phyloP scores from a whole-genome alignment of 1,284 basidiomycete species.

The Naganishia sp. region DNA sequence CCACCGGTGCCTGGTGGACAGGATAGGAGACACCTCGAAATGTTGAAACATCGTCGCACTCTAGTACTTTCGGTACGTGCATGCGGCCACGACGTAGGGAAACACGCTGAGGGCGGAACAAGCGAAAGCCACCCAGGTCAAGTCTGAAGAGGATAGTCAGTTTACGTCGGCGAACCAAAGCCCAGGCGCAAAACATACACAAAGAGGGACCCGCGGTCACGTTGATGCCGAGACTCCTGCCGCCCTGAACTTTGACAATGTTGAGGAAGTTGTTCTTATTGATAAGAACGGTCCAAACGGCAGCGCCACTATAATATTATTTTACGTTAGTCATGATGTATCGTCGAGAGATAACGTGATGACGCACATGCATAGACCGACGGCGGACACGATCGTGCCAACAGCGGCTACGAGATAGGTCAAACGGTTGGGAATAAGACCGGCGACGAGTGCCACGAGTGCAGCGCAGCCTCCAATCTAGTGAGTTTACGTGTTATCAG shows the following conservation, averaged over 20 bases:
- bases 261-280: slow-evolving; percentile 46
- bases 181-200: slow-evolving; percentile 39
- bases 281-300: slow-evolving; percentile 52
- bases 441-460: slow-evolving; percentile 46
- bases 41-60: not conserved
- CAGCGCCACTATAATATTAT: slow-evolving; percentile 46
- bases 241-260: slow-evolving; percentile 42
- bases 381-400: slow-evolving; percentile 39
- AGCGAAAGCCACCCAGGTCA: slow-evolving; percentile 53
- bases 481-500: too few species aligned
- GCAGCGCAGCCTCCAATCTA: slow-evolving; percentile 47
- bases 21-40: not conserved
- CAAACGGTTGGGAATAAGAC: slow-evolving; percentile 47
- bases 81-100: slow-evolving; percentile 53
- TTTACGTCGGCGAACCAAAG: not conserved
- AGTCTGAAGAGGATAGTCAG: slow-evolving; percentile 35
- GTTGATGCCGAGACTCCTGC: slow-evolving; percentile 43
- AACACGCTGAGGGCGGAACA: slow-evolving; percentile 46
- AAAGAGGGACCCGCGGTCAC: slow-evolving; percentile 45
- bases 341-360: not conserved
- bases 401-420: slow-evolving; percentile 50
- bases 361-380: slow-evolving; percentile 48
- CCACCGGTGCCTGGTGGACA: not conserved
- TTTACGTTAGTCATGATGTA: slow-evolving; percentile 3
- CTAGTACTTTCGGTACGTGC: slow-evolving; percentile 46